A percentile compares a stretch with the other conserved stretches of the same genome.
Evolutionary conservation across 129 eudicot species (phyloP).

Genomic region (Tanacetum coccineum): DNA sequence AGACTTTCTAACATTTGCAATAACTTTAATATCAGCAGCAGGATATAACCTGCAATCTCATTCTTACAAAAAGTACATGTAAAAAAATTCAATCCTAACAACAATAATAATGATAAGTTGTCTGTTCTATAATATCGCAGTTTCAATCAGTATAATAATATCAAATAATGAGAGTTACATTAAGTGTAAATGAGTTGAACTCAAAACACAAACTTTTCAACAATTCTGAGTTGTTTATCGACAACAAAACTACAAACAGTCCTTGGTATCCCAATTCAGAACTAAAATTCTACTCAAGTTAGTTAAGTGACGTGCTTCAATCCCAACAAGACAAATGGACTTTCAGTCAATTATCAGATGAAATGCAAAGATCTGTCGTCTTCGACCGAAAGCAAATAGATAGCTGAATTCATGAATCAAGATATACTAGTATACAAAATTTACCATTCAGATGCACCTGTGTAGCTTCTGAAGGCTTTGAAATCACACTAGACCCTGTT

Average conservation of each 20-base stretch:
- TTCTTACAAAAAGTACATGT: background rate
- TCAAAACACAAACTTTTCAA: background rate
- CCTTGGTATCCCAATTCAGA: background rate
- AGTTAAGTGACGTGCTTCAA: background rate
- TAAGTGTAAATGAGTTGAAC: background rate
- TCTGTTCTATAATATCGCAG: background rate
- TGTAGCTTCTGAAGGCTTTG: background rate
- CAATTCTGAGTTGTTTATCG: background rate
- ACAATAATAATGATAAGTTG: background rate
- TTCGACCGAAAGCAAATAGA: background rate
- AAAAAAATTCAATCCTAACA: background rate
- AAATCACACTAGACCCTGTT: conserved; percentile 30
- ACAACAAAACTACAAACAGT: conserved; percentile 15
- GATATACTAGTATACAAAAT: conserved; percentile 18
- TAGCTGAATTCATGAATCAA: background rate
- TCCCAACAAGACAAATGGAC: background rate
- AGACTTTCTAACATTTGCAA: background rate
- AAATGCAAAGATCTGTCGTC: background rate
- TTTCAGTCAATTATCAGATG: background rate
- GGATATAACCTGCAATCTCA: background rate
- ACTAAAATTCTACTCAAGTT: background rate
- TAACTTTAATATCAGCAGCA: background rate
- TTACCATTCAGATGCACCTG: conserved; percentile 2
- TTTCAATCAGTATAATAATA: background rate
- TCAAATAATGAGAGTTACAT: background rate